phyloP scores from a whole-genome alignment of 495 filamentous ascomycete genomes.

The Penicillium pancosmium region DNA sequence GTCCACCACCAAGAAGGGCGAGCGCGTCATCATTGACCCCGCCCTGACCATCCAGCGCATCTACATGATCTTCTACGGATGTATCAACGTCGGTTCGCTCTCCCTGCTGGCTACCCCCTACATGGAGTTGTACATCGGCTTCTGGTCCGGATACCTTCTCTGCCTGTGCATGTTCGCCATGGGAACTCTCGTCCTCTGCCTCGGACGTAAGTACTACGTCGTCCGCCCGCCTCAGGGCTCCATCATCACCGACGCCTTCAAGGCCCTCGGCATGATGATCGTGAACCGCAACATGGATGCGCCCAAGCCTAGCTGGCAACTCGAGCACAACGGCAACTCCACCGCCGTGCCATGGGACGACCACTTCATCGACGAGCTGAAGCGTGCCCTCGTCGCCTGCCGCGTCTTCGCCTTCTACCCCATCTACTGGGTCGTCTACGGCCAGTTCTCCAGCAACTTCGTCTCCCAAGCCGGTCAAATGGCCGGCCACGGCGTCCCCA shows the following conservation, averaged over 20 bases:
- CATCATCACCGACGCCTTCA: constrained; percentile 63
- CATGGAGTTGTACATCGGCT: constrained; percentile 68
- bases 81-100: constrained; percentile 77
- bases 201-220: constrained; percentile 61
- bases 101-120: constrained; percentile 66
- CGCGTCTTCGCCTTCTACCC: constrained; percentile 62
- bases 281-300: constrained; percentile 57
- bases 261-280: constrained; percentile 61
- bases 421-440: constrained; percentile 64
- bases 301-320: constrained; percentile 62
- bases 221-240: constrained; percentile 66
- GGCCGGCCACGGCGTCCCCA: constrained; percentile 60
- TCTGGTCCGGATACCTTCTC: constrained; percentile 77
- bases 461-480: constrained; percentile 59
- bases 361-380: constrained; percentile 65
- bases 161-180: constrained; percentile 62
- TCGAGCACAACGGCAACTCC: constrained; percentile 40
- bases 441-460: constrained; percentile 61
- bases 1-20: constrained; percentile 59
- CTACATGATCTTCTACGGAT: constrained; percentile 73
- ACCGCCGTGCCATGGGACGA: constrained; percentile 57
- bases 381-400: constrained; percentile 61
- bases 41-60: constrained; percentile 73
- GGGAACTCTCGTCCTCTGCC: constrained; percentile 53
- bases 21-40: constrained; percentile 76